These are phyloP conservation scores for Dothiorella sarmentorum DNA, from an alignment of 2,329 filamentous ascomycete genomes.

Conservation along the genomic window DNA sequence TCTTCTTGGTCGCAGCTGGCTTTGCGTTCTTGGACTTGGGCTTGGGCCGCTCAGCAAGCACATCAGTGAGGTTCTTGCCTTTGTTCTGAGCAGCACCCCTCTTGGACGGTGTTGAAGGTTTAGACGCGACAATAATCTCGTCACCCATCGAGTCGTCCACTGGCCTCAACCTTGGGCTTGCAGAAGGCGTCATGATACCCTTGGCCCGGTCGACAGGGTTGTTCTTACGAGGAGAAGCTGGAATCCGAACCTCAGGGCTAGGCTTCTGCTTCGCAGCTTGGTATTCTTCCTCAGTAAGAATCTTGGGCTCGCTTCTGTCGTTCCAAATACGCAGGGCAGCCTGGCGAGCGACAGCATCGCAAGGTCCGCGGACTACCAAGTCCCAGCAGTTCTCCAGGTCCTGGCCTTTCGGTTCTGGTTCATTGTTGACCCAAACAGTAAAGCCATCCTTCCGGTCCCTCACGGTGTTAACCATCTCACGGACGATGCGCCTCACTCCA, in stretches of 20 bases:
- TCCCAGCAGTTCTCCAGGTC: slow-evolving; percentile 95
- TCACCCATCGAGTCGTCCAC: slow-evolving; percentile 14
- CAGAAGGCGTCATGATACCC: slow-evolving; percentile 35
- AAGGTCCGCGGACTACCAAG: slow-evolving; percentile 79
- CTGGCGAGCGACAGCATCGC: slow-evolving; percentile 78
- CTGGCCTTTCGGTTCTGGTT: slow-evolving; percentile 73
- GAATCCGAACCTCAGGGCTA: slow-evolving; percentile 25
- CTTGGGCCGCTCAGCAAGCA: slow-evolving; percentile 10
- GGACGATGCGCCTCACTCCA: slow-evolving; percentile 82
- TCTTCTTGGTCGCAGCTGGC: slow-evolving; percentile 21
- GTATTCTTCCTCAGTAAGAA: slow-evolving; percentile 35
- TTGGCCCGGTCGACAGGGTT: slow-evolving; percentile 22
- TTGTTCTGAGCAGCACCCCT: slow-evolving; percentile 30
- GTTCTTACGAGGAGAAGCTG: slow-evolving; percentile 9
- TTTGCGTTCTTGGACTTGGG: slow-evolving; percentile 26
- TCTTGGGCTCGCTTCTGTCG: slow-evolving; percentile 40
- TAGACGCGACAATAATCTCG: slow-evolving; percentile 21
- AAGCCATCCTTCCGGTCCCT: slow-evolving; percentile 77
- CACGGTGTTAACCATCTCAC: slow-evolving; percentile 86
- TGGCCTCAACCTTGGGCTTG: slow-evolving; percentile 34
- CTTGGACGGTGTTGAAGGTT: slow-evolving; percentile 24
- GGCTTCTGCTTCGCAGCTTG: slow-evolving; percentile 31
- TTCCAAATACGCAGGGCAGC: slow-evolving; percentile 61
- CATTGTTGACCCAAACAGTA: slow-evolving; percentile 91
- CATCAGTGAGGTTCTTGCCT: slow-evolving; percentile 25